Conservation (phyloP, 805 yeast genomes). For the Saccharomyces eubayanus region DNA sequence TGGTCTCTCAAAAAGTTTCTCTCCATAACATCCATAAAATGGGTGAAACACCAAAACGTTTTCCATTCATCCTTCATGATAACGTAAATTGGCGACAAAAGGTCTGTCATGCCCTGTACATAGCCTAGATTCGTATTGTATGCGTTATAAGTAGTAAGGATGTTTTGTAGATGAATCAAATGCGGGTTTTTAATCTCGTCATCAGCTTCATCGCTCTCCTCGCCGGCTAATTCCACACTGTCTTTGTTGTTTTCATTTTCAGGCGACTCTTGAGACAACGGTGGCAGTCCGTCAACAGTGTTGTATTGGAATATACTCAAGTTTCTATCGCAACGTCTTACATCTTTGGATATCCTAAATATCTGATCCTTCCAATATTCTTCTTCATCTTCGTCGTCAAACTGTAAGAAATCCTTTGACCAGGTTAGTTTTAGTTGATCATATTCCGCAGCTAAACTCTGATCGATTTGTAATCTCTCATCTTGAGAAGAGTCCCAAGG, state of each 20-base stretch:
- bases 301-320: constrained; percentile 49
- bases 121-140: constrained; percentile 80
- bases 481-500: constrained; percentile 78
- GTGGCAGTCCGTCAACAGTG: constrained; percentile 34
- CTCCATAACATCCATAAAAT: constrained; percentile 92
- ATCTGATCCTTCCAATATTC: constrained; percentile 86
- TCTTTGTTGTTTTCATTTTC: constrained; percentile 16
- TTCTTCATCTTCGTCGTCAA: constrained; percentile 34
- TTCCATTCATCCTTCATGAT: constrained; percentile 59
- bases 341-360: constrained; percentile 85
- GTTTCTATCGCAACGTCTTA: constrained; percentile 81
- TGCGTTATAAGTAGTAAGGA: constrained; percentile 79
- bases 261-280: constrained; percentile 7
- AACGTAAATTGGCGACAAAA: constrained; percentile 76
- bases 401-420: constrained; percentile 33
- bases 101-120: constrained; percentile 96
- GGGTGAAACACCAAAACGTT: constrained; percentile 81
- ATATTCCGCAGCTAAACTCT: constrained; percentile 53
- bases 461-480: constrained; percentile 54
- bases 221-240: constrained; percentile 23
- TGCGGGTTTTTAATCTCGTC: constrained; percentile 61
- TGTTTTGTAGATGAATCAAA: constrained; percentile 60
- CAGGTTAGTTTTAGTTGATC: constrained; percentile 63
- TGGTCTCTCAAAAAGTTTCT: constrained; percentile 87
- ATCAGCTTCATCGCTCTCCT: constrained; percentile 15